Evolutionary conservation across 2,329 filamentous ascomycete genomes (phyloP).

Genomic region (Penicillium olsonii): DNA sequence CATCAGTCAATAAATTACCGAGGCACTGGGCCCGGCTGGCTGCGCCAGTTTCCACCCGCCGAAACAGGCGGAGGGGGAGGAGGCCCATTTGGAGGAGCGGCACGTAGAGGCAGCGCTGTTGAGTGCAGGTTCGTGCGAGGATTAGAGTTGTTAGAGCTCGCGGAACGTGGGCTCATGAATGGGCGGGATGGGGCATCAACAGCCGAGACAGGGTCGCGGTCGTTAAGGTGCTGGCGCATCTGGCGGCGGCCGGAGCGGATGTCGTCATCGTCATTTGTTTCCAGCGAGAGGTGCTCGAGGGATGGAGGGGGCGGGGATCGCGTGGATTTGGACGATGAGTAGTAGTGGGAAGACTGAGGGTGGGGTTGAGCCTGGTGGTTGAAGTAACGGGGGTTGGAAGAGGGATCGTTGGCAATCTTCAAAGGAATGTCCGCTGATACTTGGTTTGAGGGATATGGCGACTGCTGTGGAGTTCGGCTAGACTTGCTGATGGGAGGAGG

Average conservation of each 20-base stretch:
- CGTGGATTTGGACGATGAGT: slow-evolving; percentile 25
- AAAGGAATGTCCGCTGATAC: slow-evolving; percentile 68
- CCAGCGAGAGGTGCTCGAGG: slow-evolving; percentile 48
- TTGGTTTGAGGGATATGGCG: slow-evolving; percentile 20
- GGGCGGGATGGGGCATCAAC: slow-evolving; percentile 41
- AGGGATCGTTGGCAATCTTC: slow-evolving; percentile 39
- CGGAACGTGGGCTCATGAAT: slow-evolving; percentile 41
- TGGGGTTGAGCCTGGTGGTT: slow-evolving; percentile 20
- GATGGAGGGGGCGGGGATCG: slow-evolving; percentile 41
- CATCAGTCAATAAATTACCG: slow-evolving; percentile 1
- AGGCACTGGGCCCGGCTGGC: slow-evolving; percentile 17
- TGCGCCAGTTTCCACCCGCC: slow-evolving; percentile 28
- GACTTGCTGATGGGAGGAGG: slow-evolving; percentile 37
- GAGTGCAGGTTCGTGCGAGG: slow-evolving; percentile 45
- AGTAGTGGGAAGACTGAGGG: slow-evolving; percentile 22
- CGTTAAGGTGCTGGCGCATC: slow-evolving; percentile 25
- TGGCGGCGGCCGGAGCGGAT: slow-evolving; percentile 30
- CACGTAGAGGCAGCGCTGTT: slow-evolving; percentile 66
- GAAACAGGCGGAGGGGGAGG: slow-evolving; percentile 59
- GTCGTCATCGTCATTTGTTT: slow-evolving; percentile 37
- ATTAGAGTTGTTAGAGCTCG: slow-evolving; percentile 40
- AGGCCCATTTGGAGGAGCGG: slow-evolving; percentile 59
- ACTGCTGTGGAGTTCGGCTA: slow-evolving; percentile 18
- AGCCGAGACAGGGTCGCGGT: slow-evolving; percentile 39
- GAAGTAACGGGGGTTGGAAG: slow-evolving; percentile 17